Percentiles rank a stretch among this genome's conserved stretches.
phyloP scores from a whole-genome alignment of 2,329 filamentous ascomycete species.

The Fusarium brevicatenulatum region DNA sequence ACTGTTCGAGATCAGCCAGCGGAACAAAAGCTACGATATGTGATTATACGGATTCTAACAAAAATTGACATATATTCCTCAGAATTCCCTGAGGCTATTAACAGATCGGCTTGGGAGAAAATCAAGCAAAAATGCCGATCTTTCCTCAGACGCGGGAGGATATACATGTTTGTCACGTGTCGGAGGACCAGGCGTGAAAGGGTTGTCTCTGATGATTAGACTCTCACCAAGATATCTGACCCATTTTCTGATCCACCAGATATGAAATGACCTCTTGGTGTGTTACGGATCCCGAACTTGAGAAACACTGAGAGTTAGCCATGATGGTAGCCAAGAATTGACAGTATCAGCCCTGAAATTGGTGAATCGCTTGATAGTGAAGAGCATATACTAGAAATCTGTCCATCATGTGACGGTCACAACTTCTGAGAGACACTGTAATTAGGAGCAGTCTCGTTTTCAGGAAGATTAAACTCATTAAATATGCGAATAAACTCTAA shows the following conservation, averaged over 20 bases:
- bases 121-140: background rate
- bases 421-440: background rate
- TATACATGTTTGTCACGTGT: background rate
- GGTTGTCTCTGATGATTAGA: background rate
- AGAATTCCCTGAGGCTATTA: background rate
- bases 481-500: background rate
- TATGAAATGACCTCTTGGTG: background rate
- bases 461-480: fast-evolving
- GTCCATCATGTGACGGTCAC: background rate
- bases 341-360: background rate
- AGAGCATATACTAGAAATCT: background rate
- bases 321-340: background rate
- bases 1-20: background rate
- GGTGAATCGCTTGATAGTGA: background rate
- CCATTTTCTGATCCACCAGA: background rate
- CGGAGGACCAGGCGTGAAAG: background rate
- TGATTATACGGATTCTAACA: background rate
- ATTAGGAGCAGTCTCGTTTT: background rate
- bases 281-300: background rate
- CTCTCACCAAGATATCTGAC: background rate
- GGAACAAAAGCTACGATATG: background rate
- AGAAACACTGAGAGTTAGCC: background rate
- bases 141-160: background rate
- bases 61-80: background rate
- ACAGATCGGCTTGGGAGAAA: background rate